Percentiles rank a stretch among this genome's conserved stretches.
phyloP scores from a whole-genome alignment of 495 filamentous ascomycete genomes.

The Chlorociboria aeruginascens region DNA sequence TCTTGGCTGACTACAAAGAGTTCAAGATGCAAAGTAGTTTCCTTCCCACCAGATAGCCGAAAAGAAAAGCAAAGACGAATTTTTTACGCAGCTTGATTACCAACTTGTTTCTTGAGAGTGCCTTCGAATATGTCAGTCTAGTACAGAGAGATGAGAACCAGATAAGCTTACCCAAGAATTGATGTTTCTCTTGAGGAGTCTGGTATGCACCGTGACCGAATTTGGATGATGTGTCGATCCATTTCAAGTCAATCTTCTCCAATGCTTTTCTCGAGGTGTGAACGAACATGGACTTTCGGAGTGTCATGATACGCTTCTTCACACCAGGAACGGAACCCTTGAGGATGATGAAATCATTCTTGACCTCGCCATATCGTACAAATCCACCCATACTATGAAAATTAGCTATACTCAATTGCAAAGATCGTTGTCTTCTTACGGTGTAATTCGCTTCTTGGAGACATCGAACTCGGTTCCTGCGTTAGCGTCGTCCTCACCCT shows the following conservation, averaged over 20 bases:
- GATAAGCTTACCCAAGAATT: conserved; percentile 53
- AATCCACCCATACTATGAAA: conserved; percentile 82
- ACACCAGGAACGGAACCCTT: conserved; percentile 97
- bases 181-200: conserved; percentile 91
- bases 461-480: conserved; percentile 92
- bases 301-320: conserved; percentile 99
- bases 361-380: conserved; percentile 97
- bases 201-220: conserved; percentile 99
- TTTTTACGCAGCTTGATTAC: conserved; percentile 47
- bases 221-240: conserved; percentile 99
- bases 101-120: conserved; percentile 97
- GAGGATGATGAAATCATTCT: conserved; percentile 97
- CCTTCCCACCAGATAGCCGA: conserved; percentile 39
- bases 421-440: conserved; percentile 47
- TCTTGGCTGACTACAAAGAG: conserved; percentile 19
- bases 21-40: conserved; percentile 28
- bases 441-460: conserved; percentile 98
- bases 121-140: background rate
- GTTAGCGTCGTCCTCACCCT: conserved; percentile 75
- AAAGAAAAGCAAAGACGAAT: conserved; percentile 35
- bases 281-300: conserved; percentile 97
- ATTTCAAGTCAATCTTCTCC: conserved; percentile 99
- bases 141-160: background rate
- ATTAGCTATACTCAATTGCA: conserved; percentile 21
- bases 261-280: conserved; percentile 90